A percentile compares a stretch with the other conserved stretches of the same genome.
These are phyloP conservation scores for Brettanomyces bruxellensis DNA, from an alignment of 805 yeast genomes.

Conservation along the genomic window DNA sequence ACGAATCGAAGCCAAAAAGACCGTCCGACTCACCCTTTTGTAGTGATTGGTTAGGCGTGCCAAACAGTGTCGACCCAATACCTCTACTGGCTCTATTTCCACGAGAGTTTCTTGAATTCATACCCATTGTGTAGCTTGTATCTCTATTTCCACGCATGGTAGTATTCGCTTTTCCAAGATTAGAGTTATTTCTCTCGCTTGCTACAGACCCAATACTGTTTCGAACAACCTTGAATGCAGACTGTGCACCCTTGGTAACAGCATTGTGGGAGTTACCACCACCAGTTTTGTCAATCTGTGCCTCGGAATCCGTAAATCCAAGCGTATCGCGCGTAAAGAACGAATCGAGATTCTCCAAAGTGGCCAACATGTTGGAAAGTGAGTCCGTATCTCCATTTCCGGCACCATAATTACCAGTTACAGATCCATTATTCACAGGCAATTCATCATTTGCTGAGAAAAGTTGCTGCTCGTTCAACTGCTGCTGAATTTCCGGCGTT, in stretches of 20 bases:
- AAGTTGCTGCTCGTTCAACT: constrained; percentile 22
- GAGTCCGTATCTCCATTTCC: constrained; percentile 58
- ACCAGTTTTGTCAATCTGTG: constrained; percentile 4
- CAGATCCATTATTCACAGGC: no score
- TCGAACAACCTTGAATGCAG: not conserved
- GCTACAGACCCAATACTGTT: not conserved
- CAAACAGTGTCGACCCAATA: constrained; percentile 10
- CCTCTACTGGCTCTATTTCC: constrained; percentile 3
- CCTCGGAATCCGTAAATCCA: constrained; percentile 17
- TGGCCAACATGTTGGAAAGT: constrained; percentile 86
- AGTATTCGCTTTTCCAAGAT: no score
- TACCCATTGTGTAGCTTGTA: no score
- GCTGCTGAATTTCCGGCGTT: constrained; percentile 18
- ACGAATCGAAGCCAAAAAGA: constrained; percentile 33
- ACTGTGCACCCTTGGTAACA: constrained; percentile 11
- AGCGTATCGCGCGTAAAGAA: constrained; percentile 63
- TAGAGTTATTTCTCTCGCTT: no score
- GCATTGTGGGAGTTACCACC: constrained; percentile 36
- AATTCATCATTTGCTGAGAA: constrained; percentile 17
- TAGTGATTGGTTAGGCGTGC: constrained; percentile 10
- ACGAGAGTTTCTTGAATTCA: not conserved
- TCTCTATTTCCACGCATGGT: no score
- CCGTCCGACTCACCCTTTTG: constrained; percentile 29
- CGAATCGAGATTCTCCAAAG: constrained; percentile 79
- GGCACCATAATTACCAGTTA: constrained; percentile 29